Evolutionary conservation across 345 rosid genomes (phyloP), one percentile per base, ranked within the genome.

Genomic region (Linum tenue): DNA sequence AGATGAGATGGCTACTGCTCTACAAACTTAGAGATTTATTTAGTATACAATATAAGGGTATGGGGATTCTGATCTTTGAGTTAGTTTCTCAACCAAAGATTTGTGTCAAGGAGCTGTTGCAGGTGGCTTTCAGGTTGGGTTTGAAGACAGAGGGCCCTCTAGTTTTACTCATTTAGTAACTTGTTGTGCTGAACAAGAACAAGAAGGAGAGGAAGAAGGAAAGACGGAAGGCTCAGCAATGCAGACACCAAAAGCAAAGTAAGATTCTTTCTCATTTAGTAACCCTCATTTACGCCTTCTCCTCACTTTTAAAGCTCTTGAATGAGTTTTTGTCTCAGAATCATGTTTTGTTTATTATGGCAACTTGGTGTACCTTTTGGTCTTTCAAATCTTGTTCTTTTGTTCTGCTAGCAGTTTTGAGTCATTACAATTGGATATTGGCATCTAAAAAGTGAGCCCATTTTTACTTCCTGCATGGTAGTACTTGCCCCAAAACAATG

Each of bases 181-280:
- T 65, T 64, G 31, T 37, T 65, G 8, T 59, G 51, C 69, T 69
- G 73, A 63, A 64, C 71, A 68, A 64, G 31, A 22, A 1, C 31
- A 22, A 22, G 31, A 22, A 22, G 31, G 31, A 22, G 31, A 22
- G 31, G 31, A 22, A 22, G 31, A 48, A 48, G 50, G 53, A 48
- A 48, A 48, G 41, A 69, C 67, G 60, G 67, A 74, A 64, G 76
- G 9, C 53, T 48, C 8, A 67, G 70, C 56, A 56, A 89, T 89
- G 98, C 98, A 92, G 92, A 84, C 95, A 35, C 87, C 95, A 60
- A 90, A 89, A 83, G 78, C 80, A 64, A 84, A 87, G 98, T 89
- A 72, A 75, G 78, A 39, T 74, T 63, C 56, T 38, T 74, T 63
- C 56, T 38, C 53, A 36, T 68, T 65, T 63, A 11, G 55, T 59